Base-by-base conservation (phyloP, 805 yeast species). In the Barnettozyma pratensis region DNA sequence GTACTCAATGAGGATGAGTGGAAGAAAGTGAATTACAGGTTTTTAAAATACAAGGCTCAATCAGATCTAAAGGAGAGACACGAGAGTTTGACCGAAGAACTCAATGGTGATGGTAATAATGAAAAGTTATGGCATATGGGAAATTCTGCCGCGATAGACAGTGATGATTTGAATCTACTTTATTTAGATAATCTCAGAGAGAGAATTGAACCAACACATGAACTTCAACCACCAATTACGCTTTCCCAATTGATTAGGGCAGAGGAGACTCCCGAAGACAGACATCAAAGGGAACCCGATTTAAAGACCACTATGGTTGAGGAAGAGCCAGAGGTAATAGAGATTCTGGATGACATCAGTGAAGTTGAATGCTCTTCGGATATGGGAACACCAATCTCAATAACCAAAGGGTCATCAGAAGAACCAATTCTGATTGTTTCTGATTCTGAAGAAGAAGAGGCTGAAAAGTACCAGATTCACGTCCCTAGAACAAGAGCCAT, bases 221-320 rank as follows among this genome's bases (percentile, higher is more conserved):
- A 46, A 3, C 25, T 49, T 25, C 37, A 46, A n/a, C 45, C 46
- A 7, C 49, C 49, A 3, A 37, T 49, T 28, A 43, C 52, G 4
- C 37, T 49, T 2, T 46, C 49, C 5, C 52, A 49, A 27, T n/a
- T 49, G 7, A 39, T 47, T 27, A 14, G 29, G 28, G 36, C 10
- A 6, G 9, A 31, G 11, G 27, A 11, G 8, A 31, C 34, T 8
- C 34, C 34, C 2, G 3, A 31, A 11, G 11, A 31, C 8, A 11
- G 2, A 11, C 34, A 8, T 4, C 43, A 12, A 32, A 12, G 34
- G 5, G 43, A 29, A 10, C 8, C 14, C 25, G 19, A 19, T 19
- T 19, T 19, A 19, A 19, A 19, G 19, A 19, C 19, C 19, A 19
- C 19, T 19, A 19, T 3, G 3, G 19, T 19, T 19, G 38, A 25